Percentiles rank a stretch among this genome's conserved stretches.
These are phyloP conservation scores for Spinacia oleracea DNA, from an alignment of 179 eudicot genomes.

Conservation along the genomic window DNA sequence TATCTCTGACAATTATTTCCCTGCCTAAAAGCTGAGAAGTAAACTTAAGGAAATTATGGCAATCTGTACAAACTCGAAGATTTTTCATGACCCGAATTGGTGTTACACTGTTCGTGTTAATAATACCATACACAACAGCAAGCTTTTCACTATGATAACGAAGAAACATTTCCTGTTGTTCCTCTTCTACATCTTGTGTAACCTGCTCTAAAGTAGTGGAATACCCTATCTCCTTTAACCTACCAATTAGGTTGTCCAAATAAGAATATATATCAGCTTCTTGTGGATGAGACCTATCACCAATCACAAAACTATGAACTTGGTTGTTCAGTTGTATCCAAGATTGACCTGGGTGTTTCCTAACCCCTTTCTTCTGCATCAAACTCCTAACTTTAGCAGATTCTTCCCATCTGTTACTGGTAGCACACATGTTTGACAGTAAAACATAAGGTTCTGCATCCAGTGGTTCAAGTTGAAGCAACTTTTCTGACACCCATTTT, in stretches of 20 bases:
- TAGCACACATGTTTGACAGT: slow-evolving; percentile 66
- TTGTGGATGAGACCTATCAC: slow-evolving; percentile 37
- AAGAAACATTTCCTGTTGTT: slow-evolving; percentile 42
- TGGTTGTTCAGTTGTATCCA: slow-evolving; percentile 52
- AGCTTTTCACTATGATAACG: slow-evolving; percentile 40
- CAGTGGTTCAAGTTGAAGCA: slow-evolving; percentile 64
- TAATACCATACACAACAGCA: slow-evolving; percentile 44
- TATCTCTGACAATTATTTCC: slow-evolving; percentile 43
- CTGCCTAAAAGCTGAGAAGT: slow-evolving; percentile 39
- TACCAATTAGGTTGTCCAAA: slow-evolving; percentile 36
- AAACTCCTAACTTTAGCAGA: slow-evolving; percentile 57
- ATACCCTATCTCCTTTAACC: slow-evolving; percentile 43
- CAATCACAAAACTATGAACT: slow-evolving; percentile 39
- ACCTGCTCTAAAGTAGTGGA: slow-evolving; percentile 30
- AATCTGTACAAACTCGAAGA: slow-evolving; percentile 44
- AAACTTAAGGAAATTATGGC: slow-evolving; percentile 44
- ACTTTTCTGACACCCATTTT: slow-evolving; percentile 59
- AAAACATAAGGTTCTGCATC: slow-evolving; percentile 62
- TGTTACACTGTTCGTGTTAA: slow-evolving; percentile 22
- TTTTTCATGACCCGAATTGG: slow-evolving; percentile 45
- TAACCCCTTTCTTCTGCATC: slow-evolving; percentile 65
- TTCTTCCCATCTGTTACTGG: slow-evolving; percentile 67
- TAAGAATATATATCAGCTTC: slow-evolving; percentile 40
- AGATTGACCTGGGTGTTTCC: slow-evolving; percentile 73
- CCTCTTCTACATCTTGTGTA: slow-evolving; percentile 48